Evolutionary conservation across 2,329 filamentous ascomycete species (phyloP), one percentile per base, ranked within the genome.

Genomic region (Colletotrichum sp.): DNA sequence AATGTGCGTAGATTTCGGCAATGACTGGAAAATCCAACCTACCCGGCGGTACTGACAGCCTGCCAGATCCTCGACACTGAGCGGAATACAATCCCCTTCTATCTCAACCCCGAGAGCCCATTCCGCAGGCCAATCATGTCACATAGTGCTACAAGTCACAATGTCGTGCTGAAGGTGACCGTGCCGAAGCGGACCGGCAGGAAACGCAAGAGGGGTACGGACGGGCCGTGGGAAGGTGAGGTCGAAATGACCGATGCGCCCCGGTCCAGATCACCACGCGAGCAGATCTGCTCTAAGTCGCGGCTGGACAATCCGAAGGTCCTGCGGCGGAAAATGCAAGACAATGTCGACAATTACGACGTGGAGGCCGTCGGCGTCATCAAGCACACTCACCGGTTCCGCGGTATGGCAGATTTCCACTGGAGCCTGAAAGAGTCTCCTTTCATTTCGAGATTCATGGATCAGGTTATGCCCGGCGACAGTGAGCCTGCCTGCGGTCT

Each of bases 131-230:
- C 95, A 10, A 88, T 98, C 76, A 88, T 94, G 79, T 98, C 96
- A 9, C 93, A 93, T 57, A 94, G 93, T 81, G 91, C 93, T 36
- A 86, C 91, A 24, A 94, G 95, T 12, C 95, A 96, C 82, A 98
- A 98, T 81, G 87, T 99, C 24, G 89, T 99, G 24, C 88, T 99
- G 69, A 96, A 96, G 83, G 90, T 99, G 71, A 96, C 94, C 0
- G 92, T 99, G 1, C 96, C 97, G 0, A 97, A 93, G 83, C 89
- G 95, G 72, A 98, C 96, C 4, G 96, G 96, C 4, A 91, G 95
- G 76, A 98, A 95, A 84, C 91, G 96, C 74, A 98, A 96, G 86
- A 90, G 93, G 79, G 96, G 95, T n/a, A 92, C 92, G 7, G 83
- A 93, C 71, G 93, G 89, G 6, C 92, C 93, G 0, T 96, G 92